Evolutionary conservation across 805 yeast genomes (phyloP).

Genomic region (Kazachstania taianensis): DNA sequence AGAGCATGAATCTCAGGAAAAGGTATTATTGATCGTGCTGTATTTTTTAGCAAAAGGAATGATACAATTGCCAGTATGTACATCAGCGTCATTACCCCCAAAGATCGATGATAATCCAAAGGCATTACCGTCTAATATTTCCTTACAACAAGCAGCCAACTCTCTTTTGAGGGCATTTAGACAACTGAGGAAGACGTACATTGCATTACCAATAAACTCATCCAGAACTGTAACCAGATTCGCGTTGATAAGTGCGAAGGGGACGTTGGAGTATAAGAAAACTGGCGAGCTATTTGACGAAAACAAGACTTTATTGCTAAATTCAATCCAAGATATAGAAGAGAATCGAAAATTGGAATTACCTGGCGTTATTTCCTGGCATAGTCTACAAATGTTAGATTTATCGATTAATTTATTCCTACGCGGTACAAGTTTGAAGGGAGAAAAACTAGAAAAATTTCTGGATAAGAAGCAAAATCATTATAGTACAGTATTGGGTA

Average conservation of each 20-base stretch:
- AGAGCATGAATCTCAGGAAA: slow-evolving; percentile 33
- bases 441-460: slow-evolving; percentile 24
- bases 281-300: slow-evolving; percentile 75
- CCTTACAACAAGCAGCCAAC: slow-evolving; percentile 57
- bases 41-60: slow-evolving; percentile 55
- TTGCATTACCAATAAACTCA: slow-evolving; percentile 57
- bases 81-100: slow-evolving; percentile 33
- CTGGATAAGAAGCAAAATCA: slow-evolving; percentile 20
- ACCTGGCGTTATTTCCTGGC: slow-evolving; percentile 53
- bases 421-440: slow-evolving; percentile 36
- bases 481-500: slow-evolving; percentile 23
- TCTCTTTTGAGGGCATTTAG: slow-evolving; percentile 48
- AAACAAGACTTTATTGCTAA: slow-evolving; percentile 46
- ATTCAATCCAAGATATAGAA: slow-evolving; percentile 41
- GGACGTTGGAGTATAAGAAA: slow-evolving; percentile 71
- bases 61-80: slow-evolving; percentile 57
- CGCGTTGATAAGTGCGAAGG: slow-evolving; percentile 57
- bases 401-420: slow-evolving; percentile 51
- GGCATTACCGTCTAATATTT: slow-evolving; percentile 37
- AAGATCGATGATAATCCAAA: background rate
- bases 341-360: slow-evolving; percentile 41
- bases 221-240: slow-evolving; percentile 55
- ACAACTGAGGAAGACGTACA: slow-evolving; percentile 32
- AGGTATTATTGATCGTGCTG: slow-evolving; percentile 43
- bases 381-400: slow-evolving; percentile 48